Conservation (phyloP, 2,329 filamentous ascomycete genomes). For the Chaetomiaceae sp. region DNA sequence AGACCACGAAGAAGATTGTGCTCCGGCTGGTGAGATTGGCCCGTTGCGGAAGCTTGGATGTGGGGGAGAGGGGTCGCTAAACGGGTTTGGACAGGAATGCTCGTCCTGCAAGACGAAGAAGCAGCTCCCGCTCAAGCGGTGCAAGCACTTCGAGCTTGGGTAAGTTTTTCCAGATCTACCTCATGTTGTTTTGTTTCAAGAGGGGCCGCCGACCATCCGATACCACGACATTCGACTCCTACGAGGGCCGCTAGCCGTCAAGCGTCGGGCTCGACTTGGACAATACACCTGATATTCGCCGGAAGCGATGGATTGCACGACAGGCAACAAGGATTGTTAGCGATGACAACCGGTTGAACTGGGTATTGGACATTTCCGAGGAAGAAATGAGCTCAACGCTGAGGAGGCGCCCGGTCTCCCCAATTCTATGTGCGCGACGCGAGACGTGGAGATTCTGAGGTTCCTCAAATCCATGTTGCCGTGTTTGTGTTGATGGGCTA, state of each 20-base stretch:
- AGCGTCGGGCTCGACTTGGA: not conserved
- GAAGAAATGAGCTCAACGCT: too few species aligned
- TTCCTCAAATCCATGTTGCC: not conserved
- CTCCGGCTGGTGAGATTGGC: constrained; percentile 61
- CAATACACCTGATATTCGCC: not conserved
- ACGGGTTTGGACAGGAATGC: constrained; percentile 59
- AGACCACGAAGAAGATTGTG: constrained; percentile 99
- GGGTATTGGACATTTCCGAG: not conserved
- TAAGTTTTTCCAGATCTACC: constrained; percentile 46
- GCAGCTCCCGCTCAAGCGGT: constrained; percentile 97
- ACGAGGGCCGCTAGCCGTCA: not conserved
- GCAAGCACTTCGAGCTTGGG: constrained; percentile 99
- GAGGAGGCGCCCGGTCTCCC: not conserved
- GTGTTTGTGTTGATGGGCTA: not conserved
- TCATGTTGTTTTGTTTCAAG: constrained; percentile 1
- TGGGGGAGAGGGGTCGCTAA: constrained; percentile 18
- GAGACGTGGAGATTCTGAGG: not conserved
- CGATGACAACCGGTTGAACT: not conserved
- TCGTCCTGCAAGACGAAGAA: constrained; percentile 96
- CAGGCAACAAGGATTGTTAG: not conserved
- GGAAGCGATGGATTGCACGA: not conserved
- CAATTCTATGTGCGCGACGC: too few species aligned
- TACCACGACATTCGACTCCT: constrained; percentile 3
- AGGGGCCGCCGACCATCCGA: constrained; percentile 19
- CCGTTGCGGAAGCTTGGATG: constrained; percentile 3